phyloP scores from a whole-genome alignment of 2,329 filamentous ascomycete species.

The Aspergillus quadrilineatus region DNA sequence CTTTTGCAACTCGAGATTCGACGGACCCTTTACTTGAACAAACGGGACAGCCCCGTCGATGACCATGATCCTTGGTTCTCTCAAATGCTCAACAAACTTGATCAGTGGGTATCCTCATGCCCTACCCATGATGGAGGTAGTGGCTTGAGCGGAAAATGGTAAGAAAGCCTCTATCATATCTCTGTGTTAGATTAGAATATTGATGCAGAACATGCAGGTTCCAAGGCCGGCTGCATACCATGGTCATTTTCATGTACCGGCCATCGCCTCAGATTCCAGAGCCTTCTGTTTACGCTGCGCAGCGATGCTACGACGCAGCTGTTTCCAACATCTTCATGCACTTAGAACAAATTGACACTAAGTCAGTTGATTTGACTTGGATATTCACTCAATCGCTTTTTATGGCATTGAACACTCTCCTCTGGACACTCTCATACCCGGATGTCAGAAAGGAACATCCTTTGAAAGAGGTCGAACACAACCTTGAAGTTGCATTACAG shows the following conservation, averaged over 20 bases:
- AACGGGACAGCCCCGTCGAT: constrained; percentile 70
- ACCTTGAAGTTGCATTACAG: constrained; percentile 73
- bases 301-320: constrained; percentile 79
- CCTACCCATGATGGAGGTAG: constrained; percentile 69
- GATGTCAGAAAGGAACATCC: constrained; percentile 73
- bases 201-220: constrained; percentile 47
- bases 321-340: constrained; percentile 79
- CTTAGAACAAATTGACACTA: constrained; percentile 72
- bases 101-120: constrained; percentile 73
- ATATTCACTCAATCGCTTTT: constrained; percentile 87
- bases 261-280: constrained; percentile 90
- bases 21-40: constrained; percentile 80
- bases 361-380: constrained; percentile 85
- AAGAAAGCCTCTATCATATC: constrained; percentile 34
- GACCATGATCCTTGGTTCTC: constrained; percentile 86
- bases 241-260: constrained; percentile 82
- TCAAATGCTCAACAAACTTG: constrained; percentile 74
- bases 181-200: background rate
- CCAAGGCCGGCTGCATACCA: constrained; percentile 72
- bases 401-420: constrained; percentile 84
- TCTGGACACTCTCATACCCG: constrained; percentile 88
- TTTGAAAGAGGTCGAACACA: constrained; percentile 71
- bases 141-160: constrained; percentile 79
- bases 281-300: constrained; percentile 75
- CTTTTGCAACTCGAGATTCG: constrained; percentile 84